Evolutionary conservation across 2,329 filamentous ascomycete genomes (phyloP), one percentile per base, ranked within the genome.

Genomic region (Pyrenophora graminea): DNA sequence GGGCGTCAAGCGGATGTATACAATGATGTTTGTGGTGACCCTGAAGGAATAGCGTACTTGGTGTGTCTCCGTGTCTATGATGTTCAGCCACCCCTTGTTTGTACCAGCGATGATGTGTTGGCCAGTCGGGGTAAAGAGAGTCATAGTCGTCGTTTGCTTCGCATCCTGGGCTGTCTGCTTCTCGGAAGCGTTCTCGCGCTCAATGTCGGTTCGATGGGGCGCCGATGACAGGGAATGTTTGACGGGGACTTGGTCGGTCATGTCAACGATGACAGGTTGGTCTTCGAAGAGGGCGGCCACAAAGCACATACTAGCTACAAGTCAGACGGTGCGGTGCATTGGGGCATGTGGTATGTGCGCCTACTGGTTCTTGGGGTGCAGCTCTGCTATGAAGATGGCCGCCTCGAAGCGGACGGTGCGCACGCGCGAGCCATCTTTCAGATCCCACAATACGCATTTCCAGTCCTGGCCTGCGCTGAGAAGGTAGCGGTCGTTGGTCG

Each of bases 381-480:
- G 80, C 76, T 99, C 94, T 3, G 93, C 95, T 63, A 95, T 96
- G 76, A 97, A 99, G 30, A 96, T 90, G 0, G 93, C 91, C 3
- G 92, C 91, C 60, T 93, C 87, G 68, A 99, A 96, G 60, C 91
- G 89, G 64, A 97, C 88, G 62, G 90, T 92, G 59, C 92, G 87
- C 66, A 92, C 79, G 53, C 89, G 80, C 58, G 80, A 80, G 68
- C 86, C 84, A 73, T 88, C 82, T 68, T 88, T 82, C 51, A 99
- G 79, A 74, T 99, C 94, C 94, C 94, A 99, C 0, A 99, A 81
- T 43, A 96, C 91, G 57, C 89, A 92, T 75, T 95, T 96, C 90
- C 93, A 97, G 67, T 96, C 94, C 72, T 97, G 91, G 38, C 91
- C 96, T 9, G 91, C 90, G 51, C 91, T 96, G 50, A 99, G 83